Evolutionary conservation across 345 rosid species (phyloP), one percentile per base, ranked within the genome.

Genomic region (Acer saccharum): DNA sequence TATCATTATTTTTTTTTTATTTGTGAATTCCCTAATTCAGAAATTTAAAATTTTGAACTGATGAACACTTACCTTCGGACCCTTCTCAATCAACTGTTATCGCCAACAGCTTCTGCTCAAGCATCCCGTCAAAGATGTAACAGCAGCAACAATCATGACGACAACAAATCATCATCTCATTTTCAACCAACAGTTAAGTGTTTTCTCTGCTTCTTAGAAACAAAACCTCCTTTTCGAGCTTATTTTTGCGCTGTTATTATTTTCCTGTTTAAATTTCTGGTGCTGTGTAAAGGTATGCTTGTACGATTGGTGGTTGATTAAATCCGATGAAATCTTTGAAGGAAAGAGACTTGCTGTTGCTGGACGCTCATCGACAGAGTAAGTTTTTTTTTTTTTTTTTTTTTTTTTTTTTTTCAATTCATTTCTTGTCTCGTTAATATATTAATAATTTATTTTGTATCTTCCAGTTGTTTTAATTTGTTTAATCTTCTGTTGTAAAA

Each of bases 281-380:
- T 75, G 41, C 41, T 7, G 17, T 17, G 18, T 20, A 62, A 66
- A 93, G 98, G 96, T 92, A 41, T 44, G 84, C 11, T 75, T 94
- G 78, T 80, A 74, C 29, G 89, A 90, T 71, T 94, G 98, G 98
- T 94, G 98, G 98, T 61, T 94, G 78, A 73, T 85, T 16, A 84
- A 82, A 84, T 79, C 92, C 20, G 77, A 87, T 7, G 64, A 83
- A 3, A 90, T 84, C 7, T 76, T 77, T 70, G 23, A 86, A 4
- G 94, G 93, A 44, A 90, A 88, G 79, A 87, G 83, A 35, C 86
- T 94, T 63, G 97, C 94, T 66, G 89, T 94, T 77, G 91, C 93
- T 10, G 98, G 98, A 20, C 78, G 77, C 50, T 71, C 86, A 29
- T 78, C 82, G 39, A 60, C 67, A 65, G 88, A 81, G 98, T 92